Evolutionary conservation across 257 asterid genomes (phyloP).

Genomic region (Datura wrightii): DNA sequence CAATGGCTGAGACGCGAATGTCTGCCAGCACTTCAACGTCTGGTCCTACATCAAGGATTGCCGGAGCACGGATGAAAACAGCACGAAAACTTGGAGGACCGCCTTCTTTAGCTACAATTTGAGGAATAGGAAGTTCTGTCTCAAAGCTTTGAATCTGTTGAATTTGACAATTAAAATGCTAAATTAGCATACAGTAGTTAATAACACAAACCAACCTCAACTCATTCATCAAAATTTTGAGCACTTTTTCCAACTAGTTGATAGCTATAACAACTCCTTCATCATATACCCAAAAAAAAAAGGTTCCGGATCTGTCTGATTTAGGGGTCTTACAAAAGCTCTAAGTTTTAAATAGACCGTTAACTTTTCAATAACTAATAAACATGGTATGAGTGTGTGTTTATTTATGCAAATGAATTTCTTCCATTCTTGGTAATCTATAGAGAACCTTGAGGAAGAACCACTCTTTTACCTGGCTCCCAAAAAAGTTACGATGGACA

Average conservation of each 20-base stretch:
- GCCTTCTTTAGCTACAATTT: slow-evolving; percentile 81
- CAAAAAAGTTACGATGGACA: slow-evolving; percentile 64
- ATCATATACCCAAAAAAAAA: neutral
- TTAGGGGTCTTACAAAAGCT: neutral
- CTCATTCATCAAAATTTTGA: neutral
- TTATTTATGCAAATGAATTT: neutral
- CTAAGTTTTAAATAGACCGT: neutral
- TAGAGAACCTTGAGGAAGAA: neutral
- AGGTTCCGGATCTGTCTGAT: neutral
- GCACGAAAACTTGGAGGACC: slow-evolving; percentile 89
- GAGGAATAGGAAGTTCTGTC: slow-evolving; percentile 81
- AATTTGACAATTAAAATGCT: slow-evolving; percentile 22
- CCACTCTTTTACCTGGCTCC: slow-evolving; percentile 30
- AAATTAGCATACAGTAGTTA: neutral
- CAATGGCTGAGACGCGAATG: slow-evolving; percentile 54
- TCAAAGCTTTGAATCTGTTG: slow-evolving; percentile 94
- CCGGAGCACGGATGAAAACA: slow-evolving; percentile 91
- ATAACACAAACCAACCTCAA: neutral
- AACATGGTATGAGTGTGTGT: neutral
- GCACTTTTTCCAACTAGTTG: neutral
- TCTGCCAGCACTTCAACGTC: slow-evolving; percentile 87
- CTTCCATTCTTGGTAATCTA: neutral
- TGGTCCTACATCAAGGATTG: slow-evolving; percentile 90
- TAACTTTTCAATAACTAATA: neutral
- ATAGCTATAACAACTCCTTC: neutral